Conservation (phyloP, 139 green algal genomes). For the Ettlia oleoabundans region DNA sequence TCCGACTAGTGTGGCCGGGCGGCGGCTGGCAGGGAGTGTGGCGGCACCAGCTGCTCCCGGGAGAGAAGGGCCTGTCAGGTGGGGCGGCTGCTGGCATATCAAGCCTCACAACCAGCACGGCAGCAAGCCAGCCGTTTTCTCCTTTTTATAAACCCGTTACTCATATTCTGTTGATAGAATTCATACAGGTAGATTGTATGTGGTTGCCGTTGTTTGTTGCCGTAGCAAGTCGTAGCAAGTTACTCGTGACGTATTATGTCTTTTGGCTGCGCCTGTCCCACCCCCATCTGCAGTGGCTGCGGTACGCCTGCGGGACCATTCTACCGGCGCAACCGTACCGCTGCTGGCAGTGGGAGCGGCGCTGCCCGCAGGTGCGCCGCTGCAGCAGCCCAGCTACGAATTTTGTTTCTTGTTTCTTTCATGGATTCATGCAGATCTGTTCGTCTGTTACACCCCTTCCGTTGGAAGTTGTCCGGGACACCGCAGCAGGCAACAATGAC, state of each 20-base stretch:
- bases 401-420: too few relatives aligned
- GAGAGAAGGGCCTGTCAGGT: conserved; percentile 60
- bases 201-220: too few relatives aligned
- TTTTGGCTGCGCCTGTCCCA: neutral
- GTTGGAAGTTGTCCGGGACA: too few relatives aligned
- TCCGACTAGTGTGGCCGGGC: conserved; percentile 57
- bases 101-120: neutral
- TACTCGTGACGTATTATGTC: too few relatives aligned
- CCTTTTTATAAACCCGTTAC: too few relatives aligned
- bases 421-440: too few relatives aligned
- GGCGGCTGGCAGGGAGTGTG: conserved; percentile 46
- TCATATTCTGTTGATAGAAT: too few relatives aligned
- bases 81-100: neutral
- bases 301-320: conserved; percentile 59
- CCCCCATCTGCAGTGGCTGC: conserved; percentile 35
- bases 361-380: conserved; percentile 4
- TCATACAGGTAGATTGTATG: too few relatives aligned
- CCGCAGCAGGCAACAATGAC: too few relatives aligned
- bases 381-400: neutral
- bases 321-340: conserved; percentile 51
- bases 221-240: too few relatives aligned
- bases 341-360: conserved; percentile 55
- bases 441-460: too few relatives aligned
- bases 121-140: too few relatives aligned
- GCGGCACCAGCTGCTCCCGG: conserved; percentile 55